phyloP scores from a whole-genome alignment of 2,329 filamentous ascomycete genomes.

The Cordyceps militaris region DNA sequence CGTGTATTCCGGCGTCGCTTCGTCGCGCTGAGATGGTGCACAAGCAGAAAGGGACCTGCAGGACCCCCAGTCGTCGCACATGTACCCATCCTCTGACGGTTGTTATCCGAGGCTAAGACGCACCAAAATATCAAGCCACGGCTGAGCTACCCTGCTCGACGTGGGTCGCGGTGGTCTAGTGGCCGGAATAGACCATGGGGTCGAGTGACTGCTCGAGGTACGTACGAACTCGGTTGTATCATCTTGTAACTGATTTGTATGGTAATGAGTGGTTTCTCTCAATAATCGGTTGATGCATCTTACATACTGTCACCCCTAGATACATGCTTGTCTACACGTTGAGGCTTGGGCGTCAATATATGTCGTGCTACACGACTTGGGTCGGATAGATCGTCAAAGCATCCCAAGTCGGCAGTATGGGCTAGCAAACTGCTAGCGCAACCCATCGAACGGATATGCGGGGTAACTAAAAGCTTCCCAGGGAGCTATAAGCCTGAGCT shows the following conservation, averaged over 20 bases:
- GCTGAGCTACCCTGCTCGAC: neutral
- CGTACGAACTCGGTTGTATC: no score
- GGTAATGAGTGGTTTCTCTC: no score
- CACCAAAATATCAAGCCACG: neutral
- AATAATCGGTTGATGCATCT: no score
- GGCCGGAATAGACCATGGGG: neutral
- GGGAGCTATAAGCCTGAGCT: neutral
- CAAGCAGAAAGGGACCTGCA: neutral
- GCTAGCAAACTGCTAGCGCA: neutral
- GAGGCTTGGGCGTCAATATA: neutral
- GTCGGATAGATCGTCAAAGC: neutral
- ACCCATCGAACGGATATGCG: conserved; percentile 8
- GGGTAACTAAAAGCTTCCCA: conserved; percentile 3
- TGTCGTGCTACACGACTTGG: neutral
- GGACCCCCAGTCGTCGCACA: neutral
- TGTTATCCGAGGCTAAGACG: neutral
- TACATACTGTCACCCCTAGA: no score
- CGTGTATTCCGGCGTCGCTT: neutral
- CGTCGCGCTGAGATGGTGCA: neutral
- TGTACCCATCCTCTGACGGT: neutral
- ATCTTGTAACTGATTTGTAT: neutral
- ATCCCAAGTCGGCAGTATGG: neutral
- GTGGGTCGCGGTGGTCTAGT: neutral
- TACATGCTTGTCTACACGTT: no score
- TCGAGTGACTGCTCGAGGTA: no score